phyloP scores from a whole-genome alignment of 2,329 filamentous ascomycete genomes.

The Colletotrichum tropicale region DNA sequence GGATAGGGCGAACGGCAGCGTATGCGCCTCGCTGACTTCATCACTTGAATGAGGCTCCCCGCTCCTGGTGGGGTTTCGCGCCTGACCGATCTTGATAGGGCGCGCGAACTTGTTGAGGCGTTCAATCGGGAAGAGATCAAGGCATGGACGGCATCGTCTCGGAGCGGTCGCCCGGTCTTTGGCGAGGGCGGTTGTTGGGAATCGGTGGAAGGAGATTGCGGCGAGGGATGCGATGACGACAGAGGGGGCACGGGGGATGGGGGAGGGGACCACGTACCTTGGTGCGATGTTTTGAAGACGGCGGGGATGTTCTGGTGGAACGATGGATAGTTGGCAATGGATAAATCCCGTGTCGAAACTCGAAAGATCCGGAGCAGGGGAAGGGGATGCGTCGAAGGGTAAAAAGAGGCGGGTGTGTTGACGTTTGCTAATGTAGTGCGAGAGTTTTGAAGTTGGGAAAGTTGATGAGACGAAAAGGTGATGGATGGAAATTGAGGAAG shows the following conservation, averaged over 20 bases:
- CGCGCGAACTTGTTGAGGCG: conserved; percentile 5
- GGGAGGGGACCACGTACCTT: conserved; percentile 24
- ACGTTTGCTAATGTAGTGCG: conserved; percentile 26
- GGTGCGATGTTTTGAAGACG: conserved; percentile 19
- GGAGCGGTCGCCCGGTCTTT: background rate
- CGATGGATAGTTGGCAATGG: conserved; percentile 9
- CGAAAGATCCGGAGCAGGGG: conserved; percentile 12
- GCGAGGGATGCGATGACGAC: conserved; percentile 43
- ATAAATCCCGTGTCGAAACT: conserved; percentile 10
- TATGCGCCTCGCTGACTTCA: conserved; percentile 23
- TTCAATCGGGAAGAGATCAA: conserved; percentile 6
- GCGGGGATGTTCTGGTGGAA: conserved; percentile 16
- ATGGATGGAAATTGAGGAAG: conserved; percentile 34
- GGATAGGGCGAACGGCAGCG: background rate
- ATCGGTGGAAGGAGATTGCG: conserved; percentile 16
- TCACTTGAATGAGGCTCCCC: conserved; percentile 20
- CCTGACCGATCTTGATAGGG: conserved; percentile 13
- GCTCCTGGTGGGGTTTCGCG: conserved; percentile 23
- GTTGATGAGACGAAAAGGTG: conserved; percentile 36
- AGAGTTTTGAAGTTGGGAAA: conserved; percentile 31
- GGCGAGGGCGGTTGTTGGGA: conserved; percentile 11
- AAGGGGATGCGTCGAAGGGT: conserved; percentile 19
- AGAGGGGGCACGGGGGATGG: conserved; percentile 34
- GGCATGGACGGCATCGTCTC: background rate
- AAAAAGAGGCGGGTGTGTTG: conserved; percentile 24